Evolutionary conservation across 1,284 basidiomycete species (phyloP).

Genomic region (Moniliella sp.): DNA sequence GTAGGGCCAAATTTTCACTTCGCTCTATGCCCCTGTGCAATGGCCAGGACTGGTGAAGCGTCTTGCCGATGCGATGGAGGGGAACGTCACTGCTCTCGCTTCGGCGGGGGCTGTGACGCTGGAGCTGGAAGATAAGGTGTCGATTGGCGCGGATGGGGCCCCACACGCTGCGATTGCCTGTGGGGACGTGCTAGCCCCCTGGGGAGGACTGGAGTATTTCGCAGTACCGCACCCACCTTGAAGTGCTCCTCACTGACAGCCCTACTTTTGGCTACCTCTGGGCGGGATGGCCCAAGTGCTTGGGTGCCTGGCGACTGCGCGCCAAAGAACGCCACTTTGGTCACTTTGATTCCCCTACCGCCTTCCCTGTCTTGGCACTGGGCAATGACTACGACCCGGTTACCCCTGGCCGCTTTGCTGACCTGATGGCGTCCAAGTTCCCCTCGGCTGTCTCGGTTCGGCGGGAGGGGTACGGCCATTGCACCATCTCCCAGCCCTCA

Average conservation of each 20-base stretch:
- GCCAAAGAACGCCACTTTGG: conserved; percentile 9
- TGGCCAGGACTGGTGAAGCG: conserved; percentile 9
- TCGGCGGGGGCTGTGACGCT: background rate
- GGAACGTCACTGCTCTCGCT: conserved; percentile 7
- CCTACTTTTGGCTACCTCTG: conserved; percentile 13
- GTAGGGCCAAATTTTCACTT: conserved; percentile 6
- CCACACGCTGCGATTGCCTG: conserved; percentile 7
- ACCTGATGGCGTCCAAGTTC: conserved; percentile 10
- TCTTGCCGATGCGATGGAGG: conserved; percentile 8
- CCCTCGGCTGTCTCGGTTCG: conserved; percentile 8
- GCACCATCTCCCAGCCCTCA: conserved; percentile 8
- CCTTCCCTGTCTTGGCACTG: conserved; percentile 10
- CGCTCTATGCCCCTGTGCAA: conserved; percentile 8
- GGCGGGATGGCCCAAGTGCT: conserved; percentile 5
- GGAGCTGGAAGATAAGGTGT: background rate
- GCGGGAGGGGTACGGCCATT: conserved; percentile 12
- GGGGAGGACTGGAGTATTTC: background rate
- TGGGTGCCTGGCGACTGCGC: conserved; percentile 7
- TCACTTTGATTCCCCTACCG: conserved; percentile 9
- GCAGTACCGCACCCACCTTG: conserved; percentile 5
- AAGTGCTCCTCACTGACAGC: conserved; percentile 7
- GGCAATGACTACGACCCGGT: conserved; percentile 18
- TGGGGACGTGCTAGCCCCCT: conserved; percentile 4
- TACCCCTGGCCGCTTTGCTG: conserved; percentile 9
- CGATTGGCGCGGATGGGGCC: conserved; percentile 2